Evolutionary conservation across 441 rosid species (phyloP), one percentile per base, ranked within the genome.

Genomic region (Lepidium campestre): DNA sequence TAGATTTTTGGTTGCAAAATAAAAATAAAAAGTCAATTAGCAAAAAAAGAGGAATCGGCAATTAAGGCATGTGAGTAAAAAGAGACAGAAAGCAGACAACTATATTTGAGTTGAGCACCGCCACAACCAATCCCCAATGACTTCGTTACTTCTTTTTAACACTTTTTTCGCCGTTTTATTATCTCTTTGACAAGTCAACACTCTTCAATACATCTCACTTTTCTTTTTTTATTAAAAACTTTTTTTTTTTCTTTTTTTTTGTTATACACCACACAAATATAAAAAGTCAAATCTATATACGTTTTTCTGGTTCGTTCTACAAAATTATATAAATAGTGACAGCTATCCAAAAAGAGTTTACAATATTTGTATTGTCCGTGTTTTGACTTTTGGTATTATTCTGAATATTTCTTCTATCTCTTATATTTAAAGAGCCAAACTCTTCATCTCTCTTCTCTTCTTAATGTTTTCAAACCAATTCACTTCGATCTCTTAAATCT

Each of bases 171-270:
- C 78, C 78, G 74, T 62, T 41, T 46, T 67, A 70, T 67, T 40
- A 70, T 55, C 37, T 50, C 32, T 70, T 72, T 20, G 84, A 80
- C 83, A 77, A 83, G 85, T 84, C 86, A 77, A 68, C 72, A 62
- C 72, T 55, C 62, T 54, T 59, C 34, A 71, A 71, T 36, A 60
- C 58, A 75, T 59, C 66, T 29, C 50, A 59, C 47, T 47, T 49
- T 34, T 4, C 1, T 25, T 61, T 10, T 4, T 25, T 7, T 12
- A 11, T 6, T 0, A 34, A 53, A 12, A 17, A 2, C 68, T 52
- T 63, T 63, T 31, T 62, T 71, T 57, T 10, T 47, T 48, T 7
- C 15, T 22, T 35, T 3, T n/a, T 55, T 57, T 34, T 12, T 6
- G 10, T 20, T 42, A 29, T 29, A 18, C 59, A 37, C 53, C 58